phyloP scores from a whole-genome alignment of 257 asterid genomes.

The Lycium ferocissimum region DNA sequence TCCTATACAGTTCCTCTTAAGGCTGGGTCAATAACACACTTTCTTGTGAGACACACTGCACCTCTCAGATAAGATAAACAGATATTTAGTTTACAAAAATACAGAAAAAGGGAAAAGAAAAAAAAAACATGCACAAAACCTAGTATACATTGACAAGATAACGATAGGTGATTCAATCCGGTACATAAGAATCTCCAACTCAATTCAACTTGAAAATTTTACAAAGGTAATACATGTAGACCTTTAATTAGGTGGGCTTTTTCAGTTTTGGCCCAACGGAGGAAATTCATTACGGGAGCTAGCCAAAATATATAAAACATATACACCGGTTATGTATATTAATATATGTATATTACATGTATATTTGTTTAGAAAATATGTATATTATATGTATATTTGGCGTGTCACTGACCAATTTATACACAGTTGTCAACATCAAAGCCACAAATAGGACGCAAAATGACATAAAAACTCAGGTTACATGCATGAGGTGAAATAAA shows the following conservation, averaged over 20 bases:
- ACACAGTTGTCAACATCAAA: not conserved
- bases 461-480: not conserved
- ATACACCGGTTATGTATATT: no score
- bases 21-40: not conserved
- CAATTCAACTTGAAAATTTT: not conserved
- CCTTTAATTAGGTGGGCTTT: not conserved
- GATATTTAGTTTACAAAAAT: not conserved
- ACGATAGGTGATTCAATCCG: not conserved
- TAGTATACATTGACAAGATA: not conserved
- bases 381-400: not conserved
- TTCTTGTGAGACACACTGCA: not conserved
- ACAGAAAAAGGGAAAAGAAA: not conserved
- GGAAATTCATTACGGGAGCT: no score
- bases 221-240: not conserved
- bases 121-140: not conserved
- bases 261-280: no score
- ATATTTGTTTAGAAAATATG: no score
- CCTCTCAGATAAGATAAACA: not conserved
- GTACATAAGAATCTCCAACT: not conserved
- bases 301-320: no score
- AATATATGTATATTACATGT: no score
- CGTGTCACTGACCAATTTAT: not conserved
- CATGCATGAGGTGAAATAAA: not conserved
- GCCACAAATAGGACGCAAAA: slow-evolving; percentile 17
- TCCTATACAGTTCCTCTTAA: not conserved